Conservation (phyloP, 768 basidiomycete genomes). For the Cyclocybe aegerita region DNA sequence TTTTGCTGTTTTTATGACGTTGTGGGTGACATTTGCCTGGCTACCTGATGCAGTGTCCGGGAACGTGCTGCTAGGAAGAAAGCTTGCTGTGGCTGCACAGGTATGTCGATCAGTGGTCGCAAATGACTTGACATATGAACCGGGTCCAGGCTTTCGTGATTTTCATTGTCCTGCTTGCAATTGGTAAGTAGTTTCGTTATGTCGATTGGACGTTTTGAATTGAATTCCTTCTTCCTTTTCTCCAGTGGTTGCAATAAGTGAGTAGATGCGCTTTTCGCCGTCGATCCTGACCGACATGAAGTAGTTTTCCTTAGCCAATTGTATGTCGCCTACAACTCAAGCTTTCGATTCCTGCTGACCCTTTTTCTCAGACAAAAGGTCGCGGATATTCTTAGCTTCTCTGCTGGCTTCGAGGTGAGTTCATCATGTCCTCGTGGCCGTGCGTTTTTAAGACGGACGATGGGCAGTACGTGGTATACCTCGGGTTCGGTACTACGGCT, state of each 20-base stretch:
- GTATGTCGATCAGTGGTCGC: neutral
- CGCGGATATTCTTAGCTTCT: slow-evolving; percentile 14
- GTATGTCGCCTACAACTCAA: slow-evolving; percentile 6
- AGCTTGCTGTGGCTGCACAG: slow-evolving; percentile 1
- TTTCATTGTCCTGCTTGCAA: slow-evolving; percentile 17
- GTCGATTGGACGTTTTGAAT: neutral
- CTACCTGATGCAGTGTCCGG: slow-evolving; percentile 7
- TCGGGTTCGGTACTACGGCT: slow-evolving; percentile 28
- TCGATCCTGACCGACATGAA: neutral
- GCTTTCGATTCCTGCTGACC: neutral
- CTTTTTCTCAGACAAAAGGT: slow-evolving; percentile 14
- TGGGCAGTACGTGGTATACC: slow-evolving; percentile 28
- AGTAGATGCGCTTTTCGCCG: slow-evolving; percentile 5
- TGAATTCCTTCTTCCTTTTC: neutral
- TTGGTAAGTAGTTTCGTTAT: slow-evolving; percentile 15
- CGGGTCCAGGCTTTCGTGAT: slow-evolving; percentile 19
- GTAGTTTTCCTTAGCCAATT: slow-evolving; percentile 21
- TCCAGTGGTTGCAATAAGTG: slow-evolving; percentile 20
- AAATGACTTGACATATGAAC: neutral
- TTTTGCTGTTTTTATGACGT: neutral
- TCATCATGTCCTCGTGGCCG: neutral
- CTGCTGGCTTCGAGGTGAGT: slow-evolving; percentile 19
- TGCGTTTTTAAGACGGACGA: neutral
- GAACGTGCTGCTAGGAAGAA: slow-evolving; percentile 8
- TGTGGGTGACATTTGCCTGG: too few species aligned